These are phyloP conservation scores for Daldinia vernicosa DNA, from an alignment of 495 filamentous ascomycete genomes.

Conservation along the genomic window DNA sequence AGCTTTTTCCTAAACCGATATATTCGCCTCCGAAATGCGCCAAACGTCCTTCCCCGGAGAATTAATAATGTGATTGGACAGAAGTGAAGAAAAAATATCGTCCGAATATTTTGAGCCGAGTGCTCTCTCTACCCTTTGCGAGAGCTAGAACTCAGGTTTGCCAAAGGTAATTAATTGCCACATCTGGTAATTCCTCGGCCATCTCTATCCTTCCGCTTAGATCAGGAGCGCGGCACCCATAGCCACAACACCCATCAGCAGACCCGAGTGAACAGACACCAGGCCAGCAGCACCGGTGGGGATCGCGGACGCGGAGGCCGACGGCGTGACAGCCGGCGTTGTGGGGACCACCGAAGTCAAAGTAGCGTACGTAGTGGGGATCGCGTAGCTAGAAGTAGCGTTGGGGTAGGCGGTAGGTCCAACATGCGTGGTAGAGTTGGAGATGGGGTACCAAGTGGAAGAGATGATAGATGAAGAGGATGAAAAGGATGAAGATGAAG, in stretches of 20 bases:
- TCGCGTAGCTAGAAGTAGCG: constrained; percentile 37
- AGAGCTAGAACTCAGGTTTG: not conserved
- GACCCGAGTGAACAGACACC: constrained; percentile 51
- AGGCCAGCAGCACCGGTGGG: constrained; percentile 47
- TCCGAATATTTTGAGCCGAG: not conserved
- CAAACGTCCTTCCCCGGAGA: constrained; percentile 40
- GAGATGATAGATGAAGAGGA: constrained; percentile 38
- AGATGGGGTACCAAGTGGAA: constrained; percentile 43
- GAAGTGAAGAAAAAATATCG: constrained; percentile 30
- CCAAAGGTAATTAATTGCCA: no score
- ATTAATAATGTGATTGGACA: constrained; percentile 30
- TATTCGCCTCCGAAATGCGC: constrained; percentile 21
- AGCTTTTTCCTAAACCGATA: constrained; percentile 29
- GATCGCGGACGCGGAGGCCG: not conserved
- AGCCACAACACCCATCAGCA: constrained; percentile 54
- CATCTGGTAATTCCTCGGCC: not conserved
- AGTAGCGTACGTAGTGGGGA: constrained; percentile 40
- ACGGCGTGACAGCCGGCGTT: not conserved
- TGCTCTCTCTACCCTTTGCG: not conserved
- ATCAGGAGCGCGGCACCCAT: constrained; percentile 55
- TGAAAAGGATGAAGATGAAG: not conserved
- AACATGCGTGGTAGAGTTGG: constrained; percentile 51
- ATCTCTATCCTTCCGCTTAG: constrained; percentile 33
- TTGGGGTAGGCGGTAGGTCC: constrained; percentile 51
- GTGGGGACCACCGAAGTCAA: constrained; percentile 36